Evolutionary conservation across 179 eudicot genomes (phyloP), one percentile per base, ranked within the genome.

Genomic region (Spergularia azorica): DNA sequence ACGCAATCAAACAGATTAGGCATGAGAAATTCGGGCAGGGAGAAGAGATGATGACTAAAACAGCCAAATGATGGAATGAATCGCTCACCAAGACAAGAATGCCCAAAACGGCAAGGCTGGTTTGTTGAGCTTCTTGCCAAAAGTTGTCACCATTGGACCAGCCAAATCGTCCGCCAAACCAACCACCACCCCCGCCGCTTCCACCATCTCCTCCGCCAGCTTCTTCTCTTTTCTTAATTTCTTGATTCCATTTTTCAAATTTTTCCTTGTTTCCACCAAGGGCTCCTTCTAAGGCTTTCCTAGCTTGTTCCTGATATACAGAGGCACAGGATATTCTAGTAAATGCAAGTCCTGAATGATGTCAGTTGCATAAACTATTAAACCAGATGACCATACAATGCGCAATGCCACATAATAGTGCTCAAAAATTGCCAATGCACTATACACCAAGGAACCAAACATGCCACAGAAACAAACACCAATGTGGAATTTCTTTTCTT

Each of bases 101-200:
- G 65, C 89, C 90, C 36, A 94, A 69, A 16, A 94, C 52, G 62
- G 97, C 83, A 66, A 92, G 91, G 72, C 89, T 74, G 61, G 86
- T 81, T 78, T 87, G 94, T 64, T 92, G 98, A 41, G 97, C 88
- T 87, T 92, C 97, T 79, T 88, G 89, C 97, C 98, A 94, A 79
- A 87, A 94, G 84, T 86, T 87, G 64, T 89, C 97, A 51, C 78
- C 98, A 70, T 81, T 69, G 52, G 80, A 86, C 78, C 94, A 84
- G 62, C 92, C 91, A 83, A 84, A 91, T 82, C 93, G 80, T 75
- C 93, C 79, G 50, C 88, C 75, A 77, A 89, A 88, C 95, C 98
- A 90, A 66, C 98, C 95, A 74, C 97, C 91, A 46, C 93, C 91
- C 41, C 97, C 93, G n/a, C 84, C 86, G 75, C 73, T 48, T 4